Conservation (phyloP, 2,329 filamentous ascomycete species). For the Verruconis gallopava region DNA sequence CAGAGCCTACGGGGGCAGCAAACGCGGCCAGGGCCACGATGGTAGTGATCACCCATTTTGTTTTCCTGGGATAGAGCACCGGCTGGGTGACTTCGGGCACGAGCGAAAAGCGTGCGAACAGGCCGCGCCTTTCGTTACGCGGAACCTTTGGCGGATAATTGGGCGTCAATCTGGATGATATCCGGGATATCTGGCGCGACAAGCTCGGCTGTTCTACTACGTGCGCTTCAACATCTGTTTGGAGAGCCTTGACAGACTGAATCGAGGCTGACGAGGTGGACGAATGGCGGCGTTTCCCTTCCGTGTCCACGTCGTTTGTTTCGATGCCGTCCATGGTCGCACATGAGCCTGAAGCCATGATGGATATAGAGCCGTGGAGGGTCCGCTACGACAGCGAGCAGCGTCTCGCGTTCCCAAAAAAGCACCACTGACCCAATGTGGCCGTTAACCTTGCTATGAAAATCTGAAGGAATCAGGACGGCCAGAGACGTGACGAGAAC, state of each 20-base stretch:
- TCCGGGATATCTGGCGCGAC: not conserved
- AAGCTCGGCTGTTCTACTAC: not conserved
- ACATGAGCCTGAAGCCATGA: no score
- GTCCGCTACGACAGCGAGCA: no score
- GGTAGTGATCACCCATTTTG: slow-evolving; percentile 75
- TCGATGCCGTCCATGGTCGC: slow-evolving; percentile 7
- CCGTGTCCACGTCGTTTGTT: slow-evolving; percentile 2
- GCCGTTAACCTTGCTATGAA: no score
- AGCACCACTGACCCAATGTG: no score
- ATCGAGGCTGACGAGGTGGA: not conserved
- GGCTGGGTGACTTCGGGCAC: slow-evolving; percentile 67
- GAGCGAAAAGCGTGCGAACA: slow-evolving; percentile 57
- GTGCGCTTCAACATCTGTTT: not conserved
- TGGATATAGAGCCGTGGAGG: no score
- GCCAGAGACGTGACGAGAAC: no score
- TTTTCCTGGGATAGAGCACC: slow-evolving; percentile 55
- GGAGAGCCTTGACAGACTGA: not conserved
- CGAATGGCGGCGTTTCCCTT: not conserved
- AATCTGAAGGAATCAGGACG: no score
- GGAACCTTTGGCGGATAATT: slow-evolving; percentile 25
- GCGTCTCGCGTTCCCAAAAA: no score
- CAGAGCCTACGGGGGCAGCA: slow-evolving; percentile 69
- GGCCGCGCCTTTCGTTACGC: slow-evolving; percentile 48
- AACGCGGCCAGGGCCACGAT: slow-evolving; percentile 66
- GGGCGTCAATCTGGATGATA: not conserved